phyloP scores from a whole-genome alignment of 2,329 filamentous ascomycete genomes.

The Cucurbitaria berberidis region DNA sequence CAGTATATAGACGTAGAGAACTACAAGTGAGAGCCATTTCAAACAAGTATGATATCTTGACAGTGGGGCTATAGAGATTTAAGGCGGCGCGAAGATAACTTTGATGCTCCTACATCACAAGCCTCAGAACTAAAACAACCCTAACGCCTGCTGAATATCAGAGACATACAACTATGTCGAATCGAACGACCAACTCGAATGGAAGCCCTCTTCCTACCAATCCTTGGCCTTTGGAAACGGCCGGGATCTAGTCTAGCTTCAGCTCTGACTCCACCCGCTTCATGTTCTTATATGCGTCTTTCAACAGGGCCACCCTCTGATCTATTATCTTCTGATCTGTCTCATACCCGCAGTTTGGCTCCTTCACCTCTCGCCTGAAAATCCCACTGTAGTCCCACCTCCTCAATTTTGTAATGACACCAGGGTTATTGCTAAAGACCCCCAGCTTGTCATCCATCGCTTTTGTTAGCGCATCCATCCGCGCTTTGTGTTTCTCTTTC shows the following conservation, averaged over 20 bases:
- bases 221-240: too few species aligned
- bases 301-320: constrained; percentile 8
- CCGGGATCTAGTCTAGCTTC: constrained; percentile 11
- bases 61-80: too few species aligned
- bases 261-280: constrained; percentile 5
- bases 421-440: neutral
- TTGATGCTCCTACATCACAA: too few species aligned
- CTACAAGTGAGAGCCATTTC: too few species aligned
- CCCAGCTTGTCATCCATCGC: neutral
- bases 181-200: too few species aligned
- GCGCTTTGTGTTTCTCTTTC: constrained; percentile 2
- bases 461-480: neutral
- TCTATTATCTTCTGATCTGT: neutral
- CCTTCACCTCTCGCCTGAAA: constrained; percentile 1
- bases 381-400: constrained; percentile 11
- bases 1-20: too few species aligned
- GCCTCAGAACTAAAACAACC: too few species aligned
- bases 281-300: constrained; percentile 4
- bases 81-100: too few species aligned
- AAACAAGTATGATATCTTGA: too few species aligned
- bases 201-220: too few species aligned
- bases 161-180: too few species aligned
- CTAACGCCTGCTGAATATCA: too few species aligned
- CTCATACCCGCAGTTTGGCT: constrained; percentile 10
- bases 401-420: constrained; percentile 1